Evolutionary conservation across 192 early-diverging fungal genomes (phyloP), one percentile per base, ranked within the genome.

Genomic region (Coemansia sp.): DNA sequence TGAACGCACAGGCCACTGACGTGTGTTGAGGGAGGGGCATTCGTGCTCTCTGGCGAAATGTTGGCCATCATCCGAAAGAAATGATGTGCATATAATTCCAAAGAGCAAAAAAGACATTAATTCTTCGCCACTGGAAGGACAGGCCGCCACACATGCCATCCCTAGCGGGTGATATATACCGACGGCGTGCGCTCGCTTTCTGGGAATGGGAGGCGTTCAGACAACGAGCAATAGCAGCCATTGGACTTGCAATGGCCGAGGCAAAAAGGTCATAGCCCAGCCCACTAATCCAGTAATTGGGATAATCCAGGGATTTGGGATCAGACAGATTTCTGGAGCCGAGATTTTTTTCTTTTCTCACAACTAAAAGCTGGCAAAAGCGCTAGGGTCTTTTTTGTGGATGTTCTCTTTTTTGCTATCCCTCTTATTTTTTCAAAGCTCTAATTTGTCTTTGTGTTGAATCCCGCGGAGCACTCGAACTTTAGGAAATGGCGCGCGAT

Each of bases 401-500:
- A 41, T 41, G 38, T 17, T 17, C 15, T 41, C 17, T 41, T 41
- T 41, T 41, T 0, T 41, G 14, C 38, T 41, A 17, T 41, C 38
- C 17, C 17, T 17, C 17, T 41, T 41, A 5, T 41, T 17, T 41
- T 13, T 41, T 17, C 15, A 11, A 1, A 41, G 13, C 38, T 41
- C 15, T 41, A 41, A 17, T 41, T 17, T 41, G 20, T 25, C 23
- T 48, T 48, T 25, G 10, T 25, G 45, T 23, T n/a, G 45, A 48
- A 22, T 48, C 23, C 41, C 19, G 50, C 17, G 50, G 23, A 15
- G 17, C 23, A 55, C n/a, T 57, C 57, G 25, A 40, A 23, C 42
- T 17, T 13, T n/a, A n/a, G 37, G 48, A 55, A 57, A 79, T 79
- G 76, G 50, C 70, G 41, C 76, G 76, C 64, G 76, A 79, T 79